Evolutionary conservation across 257 asterid species (phyloP), one percentile per base, ranked within the genome.

Genomic region (Gynochthodes officinalis): DNA sequence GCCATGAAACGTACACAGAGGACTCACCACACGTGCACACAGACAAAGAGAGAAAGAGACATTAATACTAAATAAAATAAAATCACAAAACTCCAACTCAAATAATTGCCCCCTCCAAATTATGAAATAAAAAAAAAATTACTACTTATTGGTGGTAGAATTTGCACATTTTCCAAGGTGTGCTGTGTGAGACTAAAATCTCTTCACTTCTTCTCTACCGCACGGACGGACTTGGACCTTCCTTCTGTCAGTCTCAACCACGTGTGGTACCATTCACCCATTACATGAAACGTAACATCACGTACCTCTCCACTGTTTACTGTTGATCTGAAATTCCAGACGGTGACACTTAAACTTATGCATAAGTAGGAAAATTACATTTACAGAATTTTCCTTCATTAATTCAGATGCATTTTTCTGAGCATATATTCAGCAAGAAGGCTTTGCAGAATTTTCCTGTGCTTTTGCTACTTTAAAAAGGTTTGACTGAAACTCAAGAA

Each of bases 221-320:
- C 78, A 74, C 78, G 78, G 43, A 55, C 57, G 78, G 78, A 44
- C 50, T 55, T 28, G 53, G 69, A 40, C 10, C 64, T 53, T 69
- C 12, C 72, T 35, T 69, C 32, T 52, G 71, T 64, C 66, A 64
- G 65, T 18, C 50, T 39, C 63, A 35, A 39, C 64, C 77, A 73
- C 77, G 77, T 73, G 71, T 28, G 63, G 42, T 62, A 16, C 69
- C 14, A 67, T 48, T 49, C n/a, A n/a, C n/a, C n/a, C n/a, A n/a
- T n/a, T n/a, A n/a, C n/a, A n/a, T n/a, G n/a, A n/a, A n/a, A n/a
- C n/a, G n/a, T n/a, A n/a, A n/a, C n/a, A n/a, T 37, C 60, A 35
- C 48, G 48, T 42, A 42, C 48, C 1, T 42, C 48, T 42, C n/a
- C n/a, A 42, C 48, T 42, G 9, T 42, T 15, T 28, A 27, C 64